These are phyloP conservation scores for Pouteria campechiana DNA, from an alignment of 179 eudicot species.

Conservation along the genomic window DNA sequence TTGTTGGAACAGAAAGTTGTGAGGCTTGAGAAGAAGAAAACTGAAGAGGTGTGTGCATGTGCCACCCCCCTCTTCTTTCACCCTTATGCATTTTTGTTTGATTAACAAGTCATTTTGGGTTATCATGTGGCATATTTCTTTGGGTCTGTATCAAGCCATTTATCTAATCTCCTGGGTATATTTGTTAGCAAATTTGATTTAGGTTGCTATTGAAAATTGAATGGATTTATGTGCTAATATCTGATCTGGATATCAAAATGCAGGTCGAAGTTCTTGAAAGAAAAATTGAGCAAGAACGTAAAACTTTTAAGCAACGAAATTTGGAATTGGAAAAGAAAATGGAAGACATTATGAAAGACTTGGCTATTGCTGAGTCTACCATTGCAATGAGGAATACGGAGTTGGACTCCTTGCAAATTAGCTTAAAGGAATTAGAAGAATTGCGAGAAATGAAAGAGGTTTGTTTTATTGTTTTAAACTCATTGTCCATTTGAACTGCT, in stretches of 20 bases:
- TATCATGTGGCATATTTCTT: neutral
- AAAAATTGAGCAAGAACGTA: conserved; percentile 50
- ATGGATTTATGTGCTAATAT: no score
- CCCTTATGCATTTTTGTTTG: no score
- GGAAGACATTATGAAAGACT: conserved; percentile 36
- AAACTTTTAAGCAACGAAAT: conserved; percentile 33
- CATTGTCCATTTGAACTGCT: no score
- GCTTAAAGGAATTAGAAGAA: conserved; percentile 77
- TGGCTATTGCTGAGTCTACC: conserved; percentile 40
- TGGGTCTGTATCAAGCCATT: no score
- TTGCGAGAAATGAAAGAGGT: conserved; percentile 97
- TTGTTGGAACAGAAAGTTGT: conserved; percentile 57
- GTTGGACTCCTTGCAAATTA: conserved; percentile 40
- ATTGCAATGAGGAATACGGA: conserved; percentile 52
- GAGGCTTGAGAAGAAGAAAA: conserved; percentile 52
- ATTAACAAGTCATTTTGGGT: neutral
- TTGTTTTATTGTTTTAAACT: no score
- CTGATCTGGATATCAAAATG: conserved; percentile 11
- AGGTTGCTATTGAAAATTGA: no score
- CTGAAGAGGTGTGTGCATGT: conserved; percentile 37
- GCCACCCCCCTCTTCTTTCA: no score
- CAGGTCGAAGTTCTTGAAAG: conserved; percentile 42
- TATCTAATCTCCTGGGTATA: no score
- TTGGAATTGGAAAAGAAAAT: conserved; percentile 69
- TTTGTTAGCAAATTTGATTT: no score